Percentiles rank a stretch among this genome's conserved stretches.
Conservation (phyloP, 495 filamentous ascomycete genomes). For the Penicillium alfredii region DNA sequence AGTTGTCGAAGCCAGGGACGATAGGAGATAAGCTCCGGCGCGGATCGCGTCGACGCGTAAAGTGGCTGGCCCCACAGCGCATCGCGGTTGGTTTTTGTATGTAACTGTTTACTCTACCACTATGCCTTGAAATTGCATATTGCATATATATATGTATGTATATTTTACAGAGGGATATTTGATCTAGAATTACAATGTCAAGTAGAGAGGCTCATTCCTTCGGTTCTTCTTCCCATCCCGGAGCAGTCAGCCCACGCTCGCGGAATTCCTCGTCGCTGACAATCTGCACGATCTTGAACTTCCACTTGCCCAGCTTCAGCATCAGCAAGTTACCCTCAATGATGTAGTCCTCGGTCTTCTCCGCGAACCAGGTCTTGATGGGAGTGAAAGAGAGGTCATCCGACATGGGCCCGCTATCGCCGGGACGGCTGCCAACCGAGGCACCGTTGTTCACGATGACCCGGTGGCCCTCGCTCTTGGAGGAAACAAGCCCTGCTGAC, state of each 20-base stretch:
- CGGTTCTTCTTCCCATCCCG: conserved; percentile 30
- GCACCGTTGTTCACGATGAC: conserved; percentile 53
- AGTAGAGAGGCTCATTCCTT: background rate
- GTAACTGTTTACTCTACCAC: too few relatives aligned
- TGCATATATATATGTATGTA: too few relatives aligned
- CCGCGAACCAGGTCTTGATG: conserved; percentile 50
- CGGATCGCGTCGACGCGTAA: conserved; percentile 41
- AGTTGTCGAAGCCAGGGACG: conserved; percentile 1
- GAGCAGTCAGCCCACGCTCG: conserved; percentile 34
- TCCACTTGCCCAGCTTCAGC: conserved; percentile 74
- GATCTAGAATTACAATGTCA: background rate
- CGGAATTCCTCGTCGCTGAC: conserved; percentile 65
- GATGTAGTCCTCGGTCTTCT: conserved; percentile 56
- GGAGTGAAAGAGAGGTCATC: conserved; percentile 58
- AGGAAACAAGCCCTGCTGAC: conserved; percentile 60
- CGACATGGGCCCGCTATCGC: conserved; percentile 47
- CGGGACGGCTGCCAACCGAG: conserved; percentile 59
- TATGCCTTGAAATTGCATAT: too few relatives aligned
- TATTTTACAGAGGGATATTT: too few relatives aligned
- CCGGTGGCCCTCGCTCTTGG: conserved; percentile 60
- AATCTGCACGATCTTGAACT: conserved; percentile 65
- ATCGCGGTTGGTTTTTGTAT: too few relatives aligned
- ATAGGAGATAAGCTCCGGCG: conserved; percentile 17
- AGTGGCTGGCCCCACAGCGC: too few relatives aligned
- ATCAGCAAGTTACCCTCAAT: conserved; percentile 59